These are phyloP conservation scores for Teratosphaeria epicoccoides DNA, from an alignment of 2,329 filamentous ascomycete genomes.

Conservation along the genomic window DNA sequence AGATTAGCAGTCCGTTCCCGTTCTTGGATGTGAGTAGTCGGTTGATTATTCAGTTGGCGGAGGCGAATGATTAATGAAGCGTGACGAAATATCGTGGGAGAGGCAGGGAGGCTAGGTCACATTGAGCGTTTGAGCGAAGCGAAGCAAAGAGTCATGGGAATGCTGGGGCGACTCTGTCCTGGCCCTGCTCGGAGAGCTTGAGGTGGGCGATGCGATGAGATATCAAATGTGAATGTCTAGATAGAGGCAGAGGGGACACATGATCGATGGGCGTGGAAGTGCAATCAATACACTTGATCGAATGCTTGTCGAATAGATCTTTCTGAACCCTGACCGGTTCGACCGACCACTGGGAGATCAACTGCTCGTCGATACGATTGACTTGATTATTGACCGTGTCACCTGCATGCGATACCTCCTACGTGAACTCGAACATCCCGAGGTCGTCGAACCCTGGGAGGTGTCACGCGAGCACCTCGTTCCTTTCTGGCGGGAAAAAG, in stretches of 20 bases:
- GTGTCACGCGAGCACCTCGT: no score
- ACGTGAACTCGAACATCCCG: no score
- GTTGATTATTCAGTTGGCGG: conserved; percentile 85
- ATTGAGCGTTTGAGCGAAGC: not conserved
- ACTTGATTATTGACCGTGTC: no score
- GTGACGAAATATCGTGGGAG: not conserved
- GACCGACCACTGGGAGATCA: no score
- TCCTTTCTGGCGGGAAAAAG: no score
- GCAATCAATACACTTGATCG: no score
- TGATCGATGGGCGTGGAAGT: no score
- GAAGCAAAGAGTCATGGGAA: not conserved
- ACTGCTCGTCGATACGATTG: no score
- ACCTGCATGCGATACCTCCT: no score
- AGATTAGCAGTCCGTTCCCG: conserved; percentile 88
- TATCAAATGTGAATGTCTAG: not conserved
- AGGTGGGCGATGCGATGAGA: not conserved
- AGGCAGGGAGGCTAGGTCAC: not conserved
- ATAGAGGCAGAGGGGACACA: not conserved
- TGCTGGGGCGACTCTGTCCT: not conserved
- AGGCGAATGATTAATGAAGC: conserved; percentile 49
- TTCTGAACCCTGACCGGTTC: no score
- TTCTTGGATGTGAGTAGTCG: conserved; percentile 89
- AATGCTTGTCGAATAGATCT: no score
- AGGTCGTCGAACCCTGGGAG: no score
- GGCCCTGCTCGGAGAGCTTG: not conserved